Evolutionary conservation across 1,139 yeast species (phyloP), one percentile per base, ranked within the genome.

Genomic region (Saccharomyces hybrid): DNA sequence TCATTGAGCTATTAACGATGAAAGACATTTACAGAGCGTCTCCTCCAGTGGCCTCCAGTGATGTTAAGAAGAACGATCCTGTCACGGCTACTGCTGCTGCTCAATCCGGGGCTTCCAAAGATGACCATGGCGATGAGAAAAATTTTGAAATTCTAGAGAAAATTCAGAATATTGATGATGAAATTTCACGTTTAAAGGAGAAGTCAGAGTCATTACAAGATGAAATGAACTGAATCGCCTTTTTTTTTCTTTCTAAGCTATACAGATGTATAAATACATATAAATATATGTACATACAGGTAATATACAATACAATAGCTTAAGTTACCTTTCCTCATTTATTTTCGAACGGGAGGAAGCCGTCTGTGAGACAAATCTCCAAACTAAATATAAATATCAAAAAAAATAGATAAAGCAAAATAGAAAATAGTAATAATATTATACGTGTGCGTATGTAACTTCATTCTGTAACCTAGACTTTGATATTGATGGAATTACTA

Each of bases 1-100:
- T 89, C 34, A 83, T 83, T 53, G 95, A 88, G 65, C 78, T 89
- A 71, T 74, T 89, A 59, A 79, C 79, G 59, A 78, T 88, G 68
- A 86, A 85, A 66, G 81, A 77, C 58, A 67, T 63, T 30, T 73
- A 71, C 53, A 70, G 73, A 60, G 50, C 38, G 3, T 23, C 50
- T 4, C 44, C 44, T 8, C 44, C 44, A 38, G 44, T 38, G 25
- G 44, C 44, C 44, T 60, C 61, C 42, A 63, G 63, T 49, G 63
- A 62, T 41, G 59, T 59, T 47, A 59, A 60, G 52, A 55, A 51
- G 50, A 59, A 50, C 41, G 65, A 56, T 51, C 61, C 59, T 14
- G 59, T 61, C 52, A 64, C 59, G 48, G 67, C 70, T 51, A 65
- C 70, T 55, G 65, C 70, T 16, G 61, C 66, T 16, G 63, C 64